Evolutionary conservation across 352 stramenopile genomes (phyloP), one percentile per base, ranked within the genome.

Genomic region (Pythium phragmiticola): DNA sequence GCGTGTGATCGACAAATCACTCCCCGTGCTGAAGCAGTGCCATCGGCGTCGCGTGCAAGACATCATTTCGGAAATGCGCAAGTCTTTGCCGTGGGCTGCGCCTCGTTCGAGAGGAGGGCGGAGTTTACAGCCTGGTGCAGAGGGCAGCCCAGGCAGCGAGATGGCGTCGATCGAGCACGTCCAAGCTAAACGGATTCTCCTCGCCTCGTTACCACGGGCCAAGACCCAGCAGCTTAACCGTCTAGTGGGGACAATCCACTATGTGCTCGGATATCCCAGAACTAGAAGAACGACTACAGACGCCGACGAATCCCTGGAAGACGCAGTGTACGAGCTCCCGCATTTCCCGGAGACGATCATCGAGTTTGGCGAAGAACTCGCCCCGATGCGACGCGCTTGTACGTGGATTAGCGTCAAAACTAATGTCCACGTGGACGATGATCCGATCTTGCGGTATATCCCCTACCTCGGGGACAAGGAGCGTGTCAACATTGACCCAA

Each of bases 401-500:
- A 73, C 82, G n/a, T 87, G 81, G 68, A 80, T 90, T 47, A 78
- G 81, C 7, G 68, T 96, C 12, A 80, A 80, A 28, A 91, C 82
- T 23, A 92, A 89, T 49, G 72, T 84, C 34, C 80, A 77, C 43
- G 80, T 89, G 1, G 84, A 93, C 13, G 89, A 97, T 68, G 84
- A 97, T 54, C 75, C 82, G 5, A 78, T 94, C 36, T 69, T 98
- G 53, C 78, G 84, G 13, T 93, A 95, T 57, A 77, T 97, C 9
- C 92, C 92, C 3, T 97, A 97, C 66, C 82, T 98, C 63, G 90
- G 90, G 17, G 89, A 98, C 17, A 72, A 80, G 23, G 66, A 72
- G 5, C 67, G 60, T 3, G 59, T 91, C 57, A 68, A 74, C 7
- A 81, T 91, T 49, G 78, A 89, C 45, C 84, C 81, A 21, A 75